These are phyloP conservation scores for Grosmannia serpens DNA, from an alignment of 2,329 filamentous ascomycete species.

Conservation along the genomic window DNA sequence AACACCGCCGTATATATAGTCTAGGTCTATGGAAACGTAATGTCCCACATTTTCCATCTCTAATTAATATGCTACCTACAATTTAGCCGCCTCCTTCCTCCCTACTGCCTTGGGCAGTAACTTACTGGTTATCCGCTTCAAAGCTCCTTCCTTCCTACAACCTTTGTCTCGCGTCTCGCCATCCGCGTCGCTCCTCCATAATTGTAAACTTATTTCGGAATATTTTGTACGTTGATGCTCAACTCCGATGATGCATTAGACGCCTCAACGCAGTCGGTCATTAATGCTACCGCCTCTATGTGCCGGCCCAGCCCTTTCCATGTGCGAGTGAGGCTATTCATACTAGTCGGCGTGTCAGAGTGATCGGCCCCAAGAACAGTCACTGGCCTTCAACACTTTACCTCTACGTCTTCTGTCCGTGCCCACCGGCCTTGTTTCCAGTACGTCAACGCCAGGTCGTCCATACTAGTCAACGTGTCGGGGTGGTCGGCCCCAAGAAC, in stretches of 20 bases:
- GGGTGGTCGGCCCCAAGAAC: conserved; percentile 2
- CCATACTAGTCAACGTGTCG: neutral
- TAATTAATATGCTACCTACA: too few species aligned
- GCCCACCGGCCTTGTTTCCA: neutral
- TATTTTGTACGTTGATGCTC: neutral
- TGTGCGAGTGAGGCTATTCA: neutral
- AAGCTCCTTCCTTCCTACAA: neutral
- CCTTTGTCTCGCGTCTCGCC: neutral
- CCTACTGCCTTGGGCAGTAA: too few species aligned
- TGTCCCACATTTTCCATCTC: too few species aligned
- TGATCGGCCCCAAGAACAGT: neutral
- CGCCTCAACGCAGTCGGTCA: neutral
- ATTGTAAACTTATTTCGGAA: neutral
- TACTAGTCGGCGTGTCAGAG: conserved; percentile 1
- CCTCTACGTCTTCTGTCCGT: conserved; percentile 7
- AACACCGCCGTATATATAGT: too few species aligned
- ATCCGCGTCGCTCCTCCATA: neutral
- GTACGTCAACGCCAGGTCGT: neutral
- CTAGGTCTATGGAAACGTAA: too few species aligned
- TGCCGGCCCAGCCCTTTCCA: conserved; percentile 2
- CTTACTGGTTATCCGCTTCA: too few species aligned
- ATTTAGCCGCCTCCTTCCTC: too few species aligned
- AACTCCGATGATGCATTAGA: neutral
- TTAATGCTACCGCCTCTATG: neutral
- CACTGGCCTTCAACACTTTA: neutral